Evolutionary conservation across 176 grass and related monocot species (phyloP), one percentile per base, ranked within the genome.

Genomic region (Phoenix roebelenii): DNA sequence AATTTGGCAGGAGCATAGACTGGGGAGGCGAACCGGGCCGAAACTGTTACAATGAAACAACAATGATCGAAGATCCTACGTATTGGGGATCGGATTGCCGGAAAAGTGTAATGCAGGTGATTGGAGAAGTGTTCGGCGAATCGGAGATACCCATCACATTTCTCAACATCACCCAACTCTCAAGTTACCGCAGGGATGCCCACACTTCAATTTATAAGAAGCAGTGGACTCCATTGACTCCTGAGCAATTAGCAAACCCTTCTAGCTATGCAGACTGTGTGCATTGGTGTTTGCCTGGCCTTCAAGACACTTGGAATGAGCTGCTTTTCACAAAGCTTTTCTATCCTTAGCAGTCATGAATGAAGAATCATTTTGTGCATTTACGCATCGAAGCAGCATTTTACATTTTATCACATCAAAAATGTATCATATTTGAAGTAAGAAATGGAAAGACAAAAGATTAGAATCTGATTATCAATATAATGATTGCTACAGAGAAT

Each of bases 21-120:
- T 96, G 83, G 87, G 92, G 92, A 3, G 83, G 10, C 10, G 53
- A 30, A 51, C 12, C 52, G 5, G 83, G 92, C 0, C 51, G 59
- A 3, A 96, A 96, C 72, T 96, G 92, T 80, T 90, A 90, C 78
- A 87, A 87, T 58, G 50, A 96, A 66, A 90, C 87, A n/a, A 68
- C 61, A 16, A 77, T 96, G 80, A 80, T 96, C 64, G 54, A 66
- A 18, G 80, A 96, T 48, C 23, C 61, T 15, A 66, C 17, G 29
- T 88, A 96, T 64, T 96, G 92, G 92, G 83, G 92, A 17, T 82
- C 87, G 1, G 87, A 90, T 65, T 74, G 80, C 51, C 75, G 87
- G 25, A 76, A 73, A 59, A 79, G 75, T 58, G 52, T 90, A 9
- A 96, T 96, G 92, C 50, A 55, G 16, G 83, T 82, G 22, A 76